A percentile compares a stretch with the other conserved stretches of the same genome.
Conservation (phyloP, 2,329 filamentous ascomycete genomes). For the Diplocarpon mali region DNA sequence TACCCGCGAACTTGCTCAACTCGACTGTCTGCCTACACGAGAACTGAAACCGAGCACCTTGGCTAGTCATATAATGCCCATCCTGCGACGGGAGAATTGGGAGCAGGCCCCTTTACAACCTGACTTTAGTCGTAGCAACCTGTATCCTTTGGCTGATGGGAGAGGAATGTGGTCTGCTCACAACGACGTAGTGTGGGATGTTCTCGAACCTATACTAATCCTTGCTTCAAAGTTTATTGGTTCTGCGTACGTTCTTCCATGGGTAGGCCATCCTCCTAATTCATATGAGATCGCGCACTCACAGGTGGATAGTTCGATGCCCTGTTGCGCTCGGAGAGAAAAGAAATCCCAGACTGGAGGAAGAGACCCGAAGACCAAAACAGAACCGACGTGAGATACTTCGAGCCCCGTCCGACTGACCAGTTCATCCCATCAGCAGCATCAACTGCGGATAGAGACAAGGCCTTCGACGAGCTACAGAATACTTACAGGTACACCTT, state of each 20-base stretch:
- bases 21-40: conserved; percentile 14
- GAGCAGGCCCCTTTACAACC: conserved; percentile 2
- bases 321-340: conserved; percentile 5
- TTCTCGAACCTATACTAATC: conserved; percentile 16
- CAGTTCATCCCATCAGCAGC: background rate
- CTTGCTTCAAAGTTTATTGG: conserved; percentile 20
- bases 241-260: conserved; percentile 9
- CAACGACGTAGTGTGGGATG: conserved; percentile 15
- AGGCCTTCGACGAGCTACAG: conserved; percentile 1
- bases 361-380: background rate
- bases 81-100: conserved; percentile 8
- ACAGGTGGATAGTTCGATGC: conserved; percentile 9
- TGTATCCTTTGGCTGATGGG: conserved; percentile 10
- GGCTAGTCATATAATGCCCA: conserved; percentile 8
- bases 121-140: conserved; percentile 1
- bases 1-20: conserved; percentile 8
- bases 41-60: conserved; percentile 4
- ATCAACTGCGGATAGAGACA: background rate
- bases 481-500: background rate
- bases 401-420: background rate
- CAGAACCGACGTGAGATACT: background rate
- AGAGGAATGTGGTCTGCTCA: conserved; percentile 7
- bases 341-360: conserved; percentile 1
- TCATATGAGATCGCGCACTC: background rate
- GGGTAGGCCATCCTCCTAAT: conserved; percentile 3